Evolutionary conservation across 352 stramenopile genomes (phyloP).

Genomic region (Globisporangium orthogonon): DNA sequence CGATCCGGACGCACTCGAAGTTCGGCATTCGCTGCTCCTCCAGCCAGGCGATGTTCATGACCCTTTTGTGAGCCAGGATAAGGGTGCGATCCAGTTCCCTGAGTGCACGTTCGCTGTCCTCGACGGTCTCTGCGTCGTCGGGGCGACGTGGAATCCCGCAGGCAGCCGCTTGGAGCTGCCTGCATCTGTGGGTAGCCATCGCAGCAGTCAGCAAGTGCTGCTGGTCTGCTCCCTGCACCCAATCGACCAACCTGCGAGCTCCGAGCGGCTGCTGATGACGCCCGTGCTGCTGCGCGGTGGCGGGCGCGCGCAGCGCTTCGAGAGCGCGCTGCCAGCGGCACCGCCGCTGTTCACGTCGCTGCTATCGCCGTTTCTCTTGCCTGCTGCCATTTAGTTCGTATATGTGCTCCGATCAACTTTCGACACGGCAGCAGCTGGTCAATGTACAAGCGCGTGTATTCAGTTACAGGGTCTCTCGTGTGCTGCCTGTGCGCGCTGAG

Average conservation of each 20-base stretch:
- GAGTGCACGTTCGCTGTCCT: constrained; percentile 7
- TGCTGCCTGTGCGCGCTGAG: too few species aligned
- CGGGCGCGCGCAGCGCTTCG: background rate
- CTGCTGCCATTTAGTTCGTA: background rate
- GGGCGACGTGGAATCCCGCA: constrained; percentile 1
- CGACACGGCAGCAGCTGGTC: too few species aligned
- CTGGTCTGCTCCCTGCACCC: background rate
- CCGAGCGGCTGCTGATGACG: background rate
- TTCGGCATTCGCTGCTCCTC: background rate
- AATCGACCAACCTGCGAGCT: background rate
- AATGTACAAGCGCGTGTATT: background rate
- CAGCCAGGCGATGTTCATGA: background rate
- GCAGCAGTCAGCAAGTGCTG: background rate
- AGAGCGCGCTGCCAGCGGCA: background rate
- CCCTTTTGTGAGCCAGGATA: background rate
- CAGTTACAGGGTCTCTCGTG: too few species aligned
- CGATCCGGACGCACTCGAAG: background rate
- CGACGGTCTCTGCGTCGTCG: constrained; percentile 5
- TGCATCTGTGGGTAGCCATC: too few species aligned
- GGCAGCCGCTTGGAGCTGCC: background rate
- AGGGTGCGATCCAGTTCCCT: too few species aligned
- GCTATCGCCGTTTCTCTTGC: constrained; percentile 1
- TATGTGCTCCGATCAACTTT: too few species aligned
- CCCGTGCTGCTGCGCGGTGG: background rate
- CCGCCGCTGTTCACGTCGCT: background rate